Evolutionary conservation across 2,329 filamentous ascomycete species (phyloP).

Genomic region (Microsporum canis): DNA sequence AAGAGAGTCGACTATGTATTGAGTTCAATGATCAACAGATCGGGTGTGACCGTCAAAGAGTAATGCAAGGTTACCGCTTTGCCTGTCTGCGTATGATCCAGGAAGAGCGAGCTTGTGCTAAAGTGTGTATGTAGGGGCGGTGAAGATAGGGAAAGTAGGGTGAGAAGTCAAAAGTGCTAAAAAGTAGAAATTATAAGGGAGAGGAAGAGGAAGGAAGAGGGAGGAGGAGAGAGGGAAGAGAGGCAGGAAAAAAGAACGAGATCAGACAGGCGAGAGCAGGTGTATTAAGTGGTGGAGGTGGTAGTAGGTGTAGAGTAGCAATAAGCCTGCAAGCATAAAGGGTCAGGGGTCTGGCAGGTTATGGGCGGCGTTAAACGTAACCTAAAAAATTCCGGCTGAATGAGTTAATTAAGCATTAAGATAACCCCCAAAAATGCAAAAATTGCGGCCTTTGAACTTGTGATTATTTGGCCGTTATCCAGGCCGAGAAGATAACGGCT

Average conservation of each 20-base stretch:
- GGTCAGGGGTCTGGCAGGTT: slow-evolving; percentile 12
- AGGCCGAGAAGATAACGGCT: not conserved
- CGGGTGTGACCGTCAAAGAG: slow-evolving; percentile 5
- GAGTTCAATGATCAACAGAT: slow-evolving; percentile 7
- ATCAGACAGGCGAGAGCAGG: not conserved
- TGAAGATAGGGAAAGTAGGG: not conserved
- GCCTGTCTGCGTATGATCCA: not conserved
- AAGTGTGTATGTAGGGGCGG: not conserved
- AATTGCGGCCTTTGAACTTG: not conserved
- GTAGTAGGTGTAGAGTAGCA: slow-evolving; percentile 10
- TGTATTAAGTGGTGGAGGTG: slow-evolving; percentile 7
- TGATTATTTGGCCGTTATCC: not conserved
- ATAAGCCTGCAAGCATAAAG: slow-evolving; percentile 5
- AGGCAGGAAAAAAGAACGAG: not conserved
- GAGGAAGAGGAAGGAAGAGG: not conserved
- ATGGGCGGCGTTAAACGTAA: slow-evolving; percentile 11
- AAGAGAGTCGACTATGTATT: slow-evolving; percentile 1
- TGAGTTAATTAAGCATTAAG: slow-evolving; percentile 5
- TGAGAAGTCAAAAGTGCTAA: not conserved
- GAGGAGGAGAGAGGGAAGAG: not conserved
- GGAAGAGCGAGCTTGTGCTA: not conserved
- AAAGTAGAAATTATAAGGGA: not conserved
- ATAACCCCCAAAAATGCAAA: slow-evolving; percentile 1
- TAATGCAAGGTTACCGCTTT: not conserved
- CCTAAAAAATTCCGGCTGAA: slow-evolving; percentile 4